Percentiles rank a stretch among this genome's conserved stretches.
phyloP scores from a whole-genome alignment of 2,329 filamentous ascomycete genomes.

The Colletotrichum destructivum region DNA sequence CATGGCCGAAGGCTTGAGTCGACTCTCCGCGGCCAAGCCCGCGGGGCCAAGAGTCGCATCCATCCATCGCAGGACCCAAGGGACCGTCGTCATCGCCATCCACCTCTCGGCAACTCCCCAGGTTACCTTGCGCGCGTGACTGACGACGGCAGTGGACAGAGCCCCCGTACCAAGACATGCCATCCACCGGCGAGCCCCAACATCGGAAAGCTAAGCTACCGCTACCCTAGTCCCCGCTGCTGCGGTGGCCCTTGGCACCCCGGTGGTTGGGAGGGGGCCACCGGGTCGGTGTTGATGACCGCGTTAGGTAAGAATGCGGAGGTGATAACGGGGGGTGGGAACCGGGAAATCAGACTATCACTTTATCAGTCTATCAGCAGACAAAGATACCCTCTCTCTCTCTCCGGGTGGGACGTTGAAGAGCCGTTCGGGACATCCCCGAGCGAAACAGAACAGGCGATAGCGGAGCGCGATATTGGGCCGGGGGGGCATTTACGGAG shows the following conservation, averaged over 20 bases:
- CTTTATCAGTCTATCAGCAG: background rate
- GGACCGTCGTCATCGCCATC: conserved; percentile 29
- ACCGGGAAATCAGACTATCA: background rate
- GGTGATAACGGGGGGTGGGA: conserved; percentile 28
- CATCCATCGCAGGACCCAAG: background rate
- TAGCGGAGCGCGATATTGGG: background rate
- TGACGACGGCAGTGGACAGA: conserved; percentile 2
- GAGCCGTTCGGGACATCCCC: conserved; percentile 33
- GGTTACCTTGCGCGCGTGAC: conserved; percentile 25
- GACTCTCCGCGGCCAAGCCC: conserved; percentile 22
- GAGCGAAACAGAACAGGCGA: conserved; percentile 23
- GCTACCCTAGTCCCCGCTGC: too few species aligned
- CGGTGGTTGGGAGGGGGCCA: conserved; percentile 13
- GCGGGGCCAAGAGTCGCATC: background rate
- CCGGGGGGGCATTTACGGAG: background rate
- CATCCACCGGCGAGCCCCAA: conserved; percentile 4
- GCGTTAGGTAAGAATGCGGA: conserved; percentile 39
- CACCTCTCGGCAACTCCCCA: background rate
- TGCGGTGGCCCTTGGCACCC: conserved; percentile 8
- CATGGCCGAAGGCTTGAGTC: background rate
- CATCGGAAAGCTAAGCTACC: background rate
- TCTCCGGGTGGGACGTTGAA: conserved; percentile 18
- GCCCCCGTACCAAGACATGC: conserved; percentile 10
- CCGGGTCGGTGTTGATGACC: conserved; percentile 37
- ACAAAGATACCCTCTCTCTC: background rate